Conservation (phyloP, 441 rosid genomes). For the Biscutella auriculata region DNA sequence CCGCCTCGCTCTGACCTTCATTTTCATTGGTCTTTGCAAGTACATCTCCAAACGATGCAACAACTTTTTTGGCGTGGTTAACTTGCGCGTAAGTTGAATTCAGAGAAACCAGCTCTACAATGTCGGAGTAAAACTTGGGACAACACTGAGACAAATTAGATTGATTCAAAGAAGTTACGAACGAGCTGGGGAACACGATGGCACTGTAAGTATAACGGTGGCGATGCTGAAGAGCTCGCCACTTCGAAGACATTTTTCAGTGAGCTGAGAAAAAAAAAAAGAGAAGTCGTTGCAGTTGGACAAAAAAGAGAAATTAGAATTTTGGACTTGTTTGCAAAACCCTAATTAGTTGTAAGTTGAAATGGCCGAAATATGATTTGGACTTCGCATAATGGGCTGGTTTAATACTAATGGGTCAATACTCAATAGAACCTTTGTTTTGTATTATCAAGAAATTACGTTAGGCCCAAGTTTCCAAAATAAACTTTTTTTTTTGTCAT, state of each 20-base stretch:
- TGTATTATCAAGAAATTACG: no score
- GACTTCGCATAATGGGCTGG: no score
- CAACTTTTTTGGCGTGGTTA: conserved; percentile 50
- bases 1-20: conserved; percentile 15
- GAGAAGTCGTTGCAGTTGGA: no score
- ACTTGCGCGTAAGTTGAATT: conserved; percentile 72
- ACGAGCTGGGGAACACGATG: conserved; percentile 52
- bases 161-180: conserved; percentile 31
- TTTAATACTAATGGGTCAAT: no score
- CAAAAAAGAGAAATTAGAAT: no score
- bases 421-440: no score
- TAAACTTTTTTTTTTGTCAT: no score
- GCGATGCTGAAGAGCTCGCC: conserved; percentile 93
- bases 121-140: conserved; percentile 33
- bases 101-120: conserved; percentile 45
- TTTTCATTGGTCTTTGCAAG: conserved; percentile 15
- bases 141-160: conserved; percentile 27
- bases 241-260: conserved; percentile 62
- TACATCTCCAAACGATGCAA: conserved; percentile 44
- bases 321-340: no score
- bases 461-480: no score
- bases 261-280: not conserved
- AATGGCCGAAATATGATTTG: no score
- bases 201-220: conserved; percentile 89
- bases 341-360: no score